Conservation (phyloP, 1,284 basidiomycete genomes). For the Ganoderma leucocontextum region DNA sequence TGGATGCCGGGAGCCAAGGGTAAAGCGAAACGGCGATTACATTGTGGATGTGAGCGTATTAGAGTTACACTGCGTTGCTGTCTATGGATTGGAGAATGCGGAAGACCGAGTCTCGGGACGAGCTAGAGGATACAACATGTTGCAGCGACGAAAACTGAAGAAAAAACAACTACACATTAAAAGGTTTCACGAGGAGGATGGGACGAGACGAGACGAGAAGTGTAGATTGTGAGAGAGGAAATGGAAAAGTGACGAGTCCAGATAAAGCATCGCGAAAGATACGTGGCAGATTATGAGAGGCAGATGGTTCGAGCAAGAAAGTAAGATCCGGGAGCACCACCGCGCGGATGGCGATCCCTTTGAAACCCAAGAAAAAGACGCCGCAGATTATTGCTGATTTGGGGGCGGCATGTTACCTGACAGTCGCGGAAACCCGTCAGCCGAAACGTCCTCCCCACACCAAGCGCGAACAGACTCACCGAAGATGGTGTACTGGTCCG, state of each 20-base stretch:
- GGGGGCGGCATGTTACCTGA: constrained; percentile 36
- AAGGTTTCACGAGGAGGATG: constrained; percentile 19
- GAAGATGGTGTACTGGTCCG: constrained; percentile 44
- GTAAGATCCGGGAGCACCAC: constrained; percentile 19
- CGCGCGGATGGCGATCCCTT: not conserved
- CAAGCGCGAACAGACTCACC: constrained; percentile 36
- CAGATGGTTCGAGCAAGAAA: not conserved
- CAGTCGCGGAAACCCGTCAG: constrained; percentile 2
- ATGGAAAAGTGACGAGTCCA: constrained; percentile 16
- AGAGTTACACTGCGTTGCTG: constrained; percentile 21
- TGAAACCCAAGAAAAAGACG: not conserved
- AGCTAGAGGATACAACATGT: constrained; percentile 40
- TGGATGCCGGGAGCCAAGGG: not conserved
- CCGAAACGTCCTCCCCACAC: not conserved
- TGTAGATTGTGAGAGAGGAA: not conserved
- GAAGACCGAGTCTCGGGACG: not conserved
- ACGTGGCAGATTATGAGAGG: constrained; percentile 5
- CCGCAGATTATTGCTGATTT: constrained; percentile 24
- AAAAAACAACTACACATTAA: constrained; percentile 33
- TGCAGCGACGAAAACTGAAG: constrained; percentile 32
- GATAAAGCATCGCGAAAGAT: constrained; percentile 20
- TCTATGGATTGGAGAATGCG: not conserved
- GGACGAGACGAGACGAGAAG: constrained; percentile 7
- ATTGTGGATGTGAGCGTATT: constrained; percentile 16
- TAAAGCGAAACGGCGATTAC: constrained; percentile 16